phyloP scores from a whole-genome alignment of 1,139 yeast genomes.

The Zygosaccharomyces sapae region DNA sequence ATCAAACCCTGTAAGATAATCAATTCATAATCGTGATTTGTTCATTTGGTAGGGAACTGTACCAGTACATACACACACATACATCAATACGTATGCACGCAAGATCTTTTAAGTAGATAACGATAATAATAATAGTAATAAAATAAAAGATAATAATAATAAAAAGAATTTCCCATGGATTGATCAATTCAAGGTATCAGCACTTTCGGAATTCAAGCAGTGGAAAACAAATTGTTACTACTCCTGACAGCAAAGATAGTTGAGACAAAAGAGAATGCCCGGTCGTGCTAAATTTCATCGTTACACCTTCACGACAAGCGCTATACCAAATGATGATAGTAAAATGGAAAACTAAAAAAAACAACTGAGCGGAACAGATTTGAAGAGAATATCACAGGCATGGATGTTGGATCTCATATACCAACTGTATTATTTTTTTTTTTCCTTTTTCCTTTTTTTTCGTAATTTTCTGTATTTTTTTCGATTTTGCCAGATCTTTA shows the following conservation, averaged over 20 bases:
- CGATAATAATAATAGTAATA: not conserved
- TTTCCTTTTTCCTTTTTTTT: not conserved
- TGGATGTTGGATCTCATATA: not conserved
- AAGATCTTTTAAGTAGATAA: constrained; percentile 1
- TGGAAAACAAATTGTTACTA: not conserved
- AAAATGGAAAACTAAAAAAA: not conserved
- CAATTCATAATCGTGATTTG: not conserved
- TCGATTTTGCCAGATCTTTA: not conserved
- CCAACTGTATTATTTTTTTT: not conserved
- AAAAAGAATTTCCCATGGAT: not conserved
- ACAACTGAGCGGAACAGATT: not conserved
- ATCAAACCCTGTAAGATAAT: not conserved
- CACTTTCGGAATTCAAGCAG: not conserved
- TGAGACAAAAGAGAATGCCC: not conserved
- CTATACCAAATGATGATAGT: not conserved
- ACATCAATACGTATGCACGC: constrained; percentile 2
- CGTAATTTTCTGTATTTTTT: not conserved
- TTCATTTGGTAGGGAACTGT: not conserved
- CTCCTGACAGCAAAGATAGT: not conserved
- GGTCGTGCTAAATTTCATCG: not conserved
- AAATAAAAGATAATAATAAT: not conserved
- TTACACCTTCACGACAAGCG: not conserved
- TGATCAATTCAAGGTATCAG: constrained; percentile 2
- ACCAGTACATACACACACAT: constrained; percentile 2
- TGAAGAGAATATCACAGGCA: not conserved